Evolutionary conservation across 768 basidiomycete genomes (phyloP), one percentile per base, ranked within the genome.

Genomic region (Flagelloscypha sp.): DNA sequence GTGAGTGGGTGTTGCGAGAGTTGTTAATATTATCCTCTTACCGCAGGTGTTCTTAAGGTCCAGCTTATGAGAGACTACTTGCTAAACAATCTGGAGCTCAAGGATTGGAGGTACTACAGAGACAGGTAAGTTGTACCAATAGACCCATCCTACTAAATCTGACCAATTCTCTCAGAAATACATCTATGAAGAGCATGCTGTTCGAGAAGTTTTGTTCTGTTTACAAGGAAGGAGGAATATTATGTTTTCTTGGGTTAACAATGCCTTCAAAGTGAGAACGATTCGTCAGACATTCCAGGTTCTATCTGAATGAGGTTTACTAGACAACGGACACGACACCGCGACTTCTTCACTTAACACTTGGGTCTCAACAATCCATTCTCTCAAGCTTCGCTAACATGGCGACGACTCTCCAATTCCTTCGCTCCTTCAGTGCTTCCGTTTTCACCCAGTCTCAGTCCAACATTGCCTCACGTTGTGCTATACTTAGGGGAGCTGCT

Each of bases 131-230:
- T 7, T 33, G 17, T 21, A 15, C 21, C 18, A 9, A 30, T 13
- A 23, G 24, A 24, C 33, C 36, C 4, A 38, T 21, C 7, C 17
- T 12, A 7, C 21, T 16, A 20, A 19, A 17, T 30, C 17, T 25
- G 24, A 2, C 3, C 11, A 12, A 19, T 25, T 40, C 4, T 10
- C 16, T 9, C 46, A 86, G 82, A 72, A 54, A 53, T 80, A 80
- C 42, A 82, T 88, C 17, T 54, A 75, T 34, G 87, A 89, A 55
- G 68, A 76, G 33, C 79, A 87, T 44, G 76, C 79, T 24, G 79
- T 86, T 5, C 71, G 86, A 3, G 87, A 90, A 47, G 62, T 86
- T 3, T 61, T 88, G 9, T 80, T 85, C 54, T 73, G 72, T 20
- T 57, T 88, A 4, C 84, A 88, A 64, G 86, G 87, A 0, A 66